Evolutionary conservation across 805 yeast species (phyloP), one percentile per base, ranked within the genome.

Genomic region (Candida pseudoglaebosa): DNA sequence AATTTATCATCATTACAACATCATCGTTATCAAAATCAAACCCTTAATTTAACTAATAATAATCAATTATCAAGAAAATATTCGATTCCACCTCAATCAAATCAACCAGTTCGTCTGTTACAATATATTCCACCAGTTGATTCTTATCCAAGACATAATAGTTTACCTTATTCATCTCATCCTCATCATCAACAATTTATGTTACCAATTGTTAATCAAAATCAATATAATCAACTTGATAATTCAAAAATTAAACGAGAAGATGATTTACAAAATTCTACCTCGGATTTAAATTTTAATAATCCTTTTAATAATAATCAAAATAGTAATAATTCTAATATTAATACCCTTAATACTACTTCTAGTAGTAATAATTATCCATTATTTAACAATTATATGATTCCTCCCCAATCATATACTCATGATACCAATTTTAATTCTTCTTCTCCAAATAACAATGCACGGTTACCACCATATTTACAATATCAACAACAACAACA

Each of bases 1-100:
- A 64, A 64, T 37, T 65, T 67, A 69, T 49, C 57, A 10, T 43
- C 52, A 22, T 47, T 60, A 32, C 61, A 52, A 41, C 52, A 50
- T 41, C 44, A 54, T 31, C 40, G 39, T 13, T 42, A 47, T 14
- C 28, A 28, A 36, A 34, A 34, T 15, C n/a, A n/a, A n/a, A n/a
- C n/a, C n/a, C n/a, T n/a, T n/a, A n/a, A n/a, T n/a, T n/a, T n/a
- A n/a, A n/a, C n/a, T n/a, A 8, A 9, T 15, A 15, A 5, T 24
- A 14, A 13, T 15, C 19, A 33, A 9, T 18, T 46, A 43, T 17
- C 41, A 41, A 21, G 46, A 44, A 13, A 37, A 39, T 13, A 26
- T 10, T 26, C 29, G 13, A 15, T n/a, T 13, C 29, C 18, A 12
- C 24, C 18, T 14, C 34, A 49, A 38, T 35, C 48, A 41, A 22